Percentiles rank a stretch among this genome's conserved stretches.
Evolutionary conservation across 495 filamentous ascomycete species (phyloP).

Genomic region (Physcia stellaris): DNA sequence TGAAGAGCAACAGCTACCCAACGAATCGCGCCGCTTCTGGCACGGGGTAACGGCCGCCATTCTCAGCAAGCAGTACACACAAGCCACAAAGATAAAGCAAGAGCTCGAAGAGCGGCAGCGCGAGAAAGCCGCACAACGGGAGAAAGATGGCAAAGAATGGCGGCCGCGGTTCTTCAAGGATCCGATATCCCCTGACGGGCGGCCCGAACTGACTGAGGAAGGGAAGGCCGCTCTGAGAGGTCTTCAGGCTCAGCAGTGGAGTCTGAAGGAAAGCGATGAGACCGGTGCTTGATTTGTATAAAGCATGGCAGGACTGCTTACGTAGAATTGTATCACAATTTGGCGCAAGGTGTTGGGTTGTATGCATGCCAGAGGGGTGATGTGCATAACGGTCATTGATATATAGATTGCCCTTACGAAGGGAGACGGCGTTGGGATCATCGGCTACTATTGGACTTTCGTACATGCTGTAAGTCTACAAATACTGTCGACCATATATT

Average conservation of each 20-base stretch:
- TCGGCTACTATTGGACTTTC: too few species aligned
- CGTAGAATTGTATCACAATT: too few species aligned
- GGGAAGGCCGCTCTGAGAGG: slow-evolving; percentile 56
- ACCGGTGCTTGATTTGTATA: too few species aligned
- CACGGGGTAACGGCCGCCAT: slow-evolving; percentile 79
- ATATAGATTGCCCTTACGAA: too few species aligned
- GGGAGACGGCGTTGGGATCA: too few species aligned
- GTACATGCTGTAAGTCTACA: too few species aligned
- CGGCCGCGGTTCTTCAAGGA: slow-evolving; percentile 82
- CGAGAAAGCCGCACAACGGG: slow-evolving; percentile 19
- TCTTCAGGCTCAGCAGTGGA: slow-evolving; percentile 48
- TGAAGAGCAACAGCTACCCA: slow-evolving; percentile 58
- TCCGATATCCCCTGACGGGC: slow-evolving; percentile 56
- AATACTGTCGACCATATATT: too few species aligned
- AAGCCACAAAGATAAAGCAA: slow-evolving; percentile 66
- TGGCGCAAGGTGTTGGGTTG: too few species aligned
- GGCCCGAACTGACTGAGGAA: slow-evolving; percentile 66
- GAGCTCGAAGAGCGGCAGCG: slow-evolving; percentile 36
- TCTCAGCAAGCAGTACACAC: slow-evolving; percentile 61
- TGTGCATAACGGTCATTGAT: too few species aligned
- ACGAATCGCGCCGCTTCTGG: slow-evolving; percentile 89
- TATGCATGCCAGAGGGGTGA: too few species aligned
- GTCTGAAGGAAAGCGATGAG: slow-evolving; percentile 29
- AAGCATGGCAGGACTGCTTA: too few species aligned
- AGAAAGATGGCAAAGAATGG: slow-evolving; percentile 42